Base-by-base conservation (phyloP, 495 filamentous ascomycete species). In the Penicillium simplicissimum region DNA sequence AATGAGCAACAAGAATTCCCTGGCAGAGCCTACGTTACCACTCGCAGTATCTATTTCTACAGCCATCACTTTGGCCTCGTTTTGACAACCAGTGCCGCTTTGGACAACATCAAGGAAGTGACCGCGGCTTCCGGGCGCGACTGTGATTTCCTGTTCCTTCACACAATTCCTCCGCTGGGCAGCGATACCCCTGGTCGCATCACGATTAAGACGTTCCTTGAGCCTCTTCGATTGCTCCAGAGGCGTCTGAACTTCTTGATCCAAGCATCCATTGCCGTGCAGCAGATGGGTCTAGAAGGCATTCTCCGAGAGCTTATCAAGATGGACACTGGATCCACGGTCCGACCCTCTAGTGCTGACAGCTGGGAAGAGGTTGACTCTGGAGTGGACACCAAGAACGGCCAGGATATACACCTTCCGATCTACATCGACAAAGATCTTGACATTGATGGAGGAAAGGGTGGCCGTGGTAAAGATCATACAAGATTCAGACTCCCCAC, bases 31-130 rank as follows among this genome's bases (percentile, higher is more conserved):
- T 98, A 93, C 71, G 87, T 97, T 48, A 98, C 96, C 1, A 82
- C 86, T 4, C 85, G 85, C 53, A 87, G 93, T 36, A 85, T 98
- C 61, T 97, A 96, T 68, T 98, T 98, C 71, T 98, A 97, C 76
- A 96, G 93, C 55, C 87, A 98, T 70, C 89, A 97, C 64, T 83
- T 96, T 67, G 95, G 95, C n/a, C 81, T 98, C 31, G 91, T 96
- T 0, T 79, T 97, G 49, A 92, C 91, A 1, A 90, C 91, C 36
- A 84, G 83, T 19, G 83, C 91, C 36, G 84, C 82, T 37, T 80
- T 98, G 47, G 81, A 85, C n/a, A 84, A 76, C 57, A 90, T 98
- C 60, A 83, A 83, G 38, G 95, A 97, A 71, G 90, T 98, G 48
- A 97, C 93, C 21, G 90, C 91, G 42, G 92, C 93, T 11, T 86